These are phyloP conservation scores for Gynandropsis gynandra DNA, from an alignment of 345 rosid species.

Conservation along the genomic window DNA sequence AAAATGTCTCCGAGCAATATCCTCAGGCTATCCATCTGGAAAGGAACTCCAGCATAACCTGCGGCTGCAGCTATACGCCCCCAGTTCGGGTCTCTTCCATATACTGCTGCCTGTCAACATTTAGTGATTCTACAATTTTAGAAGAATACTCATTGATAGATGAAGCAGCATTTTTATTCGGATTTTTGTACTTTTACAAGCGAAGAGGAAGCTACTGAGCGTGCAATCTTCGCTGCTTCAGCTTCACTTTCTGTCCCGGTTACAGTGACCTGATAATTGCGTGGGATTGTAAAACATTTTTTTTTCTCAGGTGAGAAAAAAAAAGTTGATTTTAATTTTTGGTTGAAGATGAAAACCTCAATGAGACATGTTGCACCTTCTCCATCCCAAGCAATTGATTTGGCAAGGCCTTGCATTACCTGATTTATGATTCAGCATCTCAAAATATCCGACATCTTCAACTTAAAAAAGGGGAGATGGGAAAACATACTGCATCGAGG, in stretches of 20 bases:
- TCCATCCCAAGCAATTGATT: slow-evolving; percentile 99
- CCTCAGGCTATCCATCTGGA: slow-evolving; percentile 45
- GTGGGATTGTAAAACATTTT: neutral
- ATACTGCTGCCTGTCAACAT: slow-evolving; percentile 73
- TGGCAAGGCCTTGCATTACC: slow-evolving; percentile 99
- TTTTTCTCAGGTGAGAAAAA: neutral
- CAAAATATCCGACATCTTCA: neutral
- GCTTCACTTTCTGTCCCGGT: slow-evolving; percentile 61
- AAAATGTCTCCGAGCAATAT: slow-evolving; percentile 72
- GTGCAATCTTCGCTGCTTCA: slow-evolving; percentile 85
- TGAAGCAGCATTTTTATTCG: slow-evolving; percentile 13
- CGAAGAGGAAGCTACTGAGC: slow-evolving; percentile 88
- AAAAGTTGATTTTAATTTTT: neutral
- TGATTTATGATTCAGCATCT: slow-evolving; percentile 16
- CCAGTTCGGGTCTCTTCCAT: slow-evolving; percentile 97
- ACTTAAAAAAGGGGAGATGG: neutral
- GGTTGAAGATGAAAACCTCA: slow-evolving; percentile 45
- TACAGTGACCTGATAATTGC: slow-evolving; percentile 48
- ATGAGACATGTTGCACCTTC: slow-evolving; percentile 96
- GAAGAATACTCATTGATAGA: slow-evolving; percentile 8
- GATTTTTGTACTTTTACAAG: slow-evolving; percentile 61
- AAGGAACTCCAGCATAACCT: slow-evolving; percentile 73
- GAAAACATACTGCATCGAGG: slow-evolving; percentile 66
- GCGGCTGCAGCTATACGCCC: slow-evolving; percentile 96
- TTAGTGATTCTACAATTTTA: slow-evolving; percentile 14